Percentiles rank a stretch among this genome's conserved stretches.
Conservation (phyloP, 139 green algal species). For the Chlamydomonas asymmetrica region DNA sequence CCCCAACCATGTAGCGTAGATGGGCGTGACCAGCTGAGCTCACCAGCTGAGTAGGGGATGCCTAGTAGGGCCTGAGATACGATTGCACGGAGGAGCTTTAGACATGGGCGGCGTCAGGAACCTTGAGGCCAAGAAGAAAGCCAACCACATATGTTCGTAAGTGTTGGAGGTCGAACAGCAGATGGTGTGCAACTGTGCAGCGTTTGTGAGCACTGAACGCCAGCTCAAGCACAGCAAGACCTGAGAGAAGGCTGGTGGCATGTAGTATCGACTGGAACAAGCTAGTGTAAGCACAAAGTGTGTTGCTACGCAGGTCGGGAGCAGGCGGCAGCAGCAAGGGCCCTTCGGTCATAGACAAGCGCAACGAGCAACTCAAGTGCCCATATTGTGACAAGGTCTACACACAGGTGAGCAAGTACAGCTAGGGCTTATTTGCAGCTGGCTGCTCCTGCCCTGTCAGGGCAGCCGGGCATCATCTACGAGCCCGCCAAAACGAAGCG, state of each 20-base stretch:
- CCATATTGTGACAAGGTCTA: constrained; percentile 87
- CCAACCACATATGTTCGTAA: constrained; percentile 56
- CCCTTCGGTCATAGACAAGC: constrained; percentile 82
- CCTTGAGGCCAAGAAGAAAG: constrained; percentile 71
- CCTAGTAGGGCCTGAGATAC: too few species aligned
- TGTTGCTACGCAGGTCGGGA: constrained; percentile 59
- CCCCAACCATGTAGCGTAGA: too few species aligned
- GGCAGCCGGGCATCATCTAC: neutral
- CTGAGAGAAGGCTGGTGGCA: too few species aligned
- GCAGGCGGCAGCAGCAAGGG: constrained; percentile 80
- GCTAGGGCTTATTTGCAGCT: neutral
- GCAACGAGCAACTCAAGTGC: constrained; percentile 77
- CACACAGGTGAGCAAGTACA: constrained; percentile 59
- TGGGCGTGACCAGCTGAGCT: too few species aligned
- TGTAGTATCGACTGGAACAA: neutral
- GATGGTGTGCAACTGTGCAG: too few species aligned
- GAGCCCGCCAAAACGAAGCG: too few species aligned
- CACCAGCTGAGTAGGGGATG: too few species aligned
- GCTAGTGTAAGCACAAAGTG: neutral
- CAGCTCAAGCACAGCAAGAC: neutral
- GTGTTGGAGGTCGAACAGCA: neutral
- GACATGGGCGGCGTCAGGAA: constrained; percentile 78
- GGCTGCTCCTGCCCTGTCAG: neutral
- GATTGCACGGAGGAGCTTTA: too few species aligned
- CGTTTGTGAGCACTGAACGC: neutral